Evolutionary conservation across 768 basidiomycete genomes (phyloP), one percentile per base, ranked within the genome.

Genomic region (Tricholoma bakamatsutake): DNA sequence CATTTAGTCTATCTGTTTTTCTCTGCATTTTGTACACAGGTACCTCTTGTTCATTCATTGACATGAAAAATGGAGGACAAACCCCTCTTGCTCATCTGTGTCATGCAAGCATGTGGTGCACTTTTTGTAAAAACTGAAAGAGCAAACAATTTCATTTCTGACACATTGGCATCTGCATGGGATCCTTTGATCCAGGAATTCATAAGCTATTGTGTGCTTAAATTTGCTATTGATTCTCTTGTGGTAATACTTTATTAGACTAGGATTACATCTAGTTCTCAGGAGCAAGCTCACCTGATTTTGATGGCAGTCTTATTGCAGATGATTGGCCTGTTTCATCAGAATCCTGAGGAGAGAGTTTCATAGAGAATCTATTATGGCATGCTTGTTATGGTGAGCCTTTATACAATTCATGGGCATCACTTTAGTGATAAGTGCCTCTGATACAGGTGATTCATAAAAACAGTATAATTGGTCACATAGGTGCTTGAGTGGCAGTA

Each of bases 91-190:
- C 78, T 82, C 39, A 64, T 83, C 45, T 76, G 71, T 17, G 76
- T 77, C 21, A 83, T 82, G 82, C 79, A 80, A 66, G 82, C 79
- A 18, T 84, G 79, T 66, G 87, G 81, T 56, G 87, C 80, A 24
- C 70, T 82, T 52, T 83, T 80, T 64, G 77, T 76, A 46, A 79
- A 75, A 64, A 81, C 75, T 10, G 69, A 69, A n/a, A 70, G 66
- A 31, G 80, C 82, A 2, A 60, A 69, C 53, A 69, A 69, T 40
- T 85, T 81, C 67, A 80, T 82, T 60, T 73, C 71, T 39, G 72
- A 69, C 47, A 76, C 72, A 21, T 67, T 80, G 59, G 70, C 64
- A 18, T 72, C 64, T 34, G 73, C 71, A 51, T 74, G 77, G 54
- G 81, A 81, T 61, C 68, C 74, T 57, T 72, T 83, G 59, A 70